Base-by-base conservation (phyloP, 2,329 filamentous ascomycete genomes). In the Talaromyces sp. region DNA sequence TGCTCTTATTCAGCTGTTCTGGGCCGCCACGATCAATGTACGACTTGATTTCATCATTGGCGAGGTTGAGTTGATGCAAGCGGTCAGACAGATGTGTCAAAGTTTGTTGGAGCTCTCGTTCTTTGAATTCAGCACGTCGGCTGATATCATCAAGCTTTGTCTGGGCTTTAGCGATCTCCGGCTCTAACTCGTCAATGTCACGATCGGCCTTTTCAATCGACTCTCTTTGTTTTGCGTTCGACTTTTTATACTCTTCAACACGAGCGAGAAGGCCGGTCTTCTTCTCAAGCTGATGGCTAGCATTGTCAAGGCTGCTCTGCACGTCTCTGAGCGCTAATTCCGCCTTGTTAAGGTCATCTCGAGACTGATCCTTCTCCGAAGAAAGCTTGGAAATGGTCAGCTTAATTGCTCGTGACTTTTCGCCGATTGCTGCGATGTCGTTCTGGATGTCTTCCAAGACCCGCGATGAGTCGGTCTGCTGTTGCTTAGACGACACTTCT, bases 401-500 rank as follows among this genome's bases (percentile, higher is more conserved):
- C 73, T 91, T 92, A 33, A 88, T 78, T 24, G 79, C 79, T 63
- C 89, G 86, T 69, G 88, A 84, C 72, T 91, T 87, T 66, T 93
- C 91, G 22, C 85, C 85, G 64, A 89, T 83, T 19, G 81, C 78
- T 57, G 87, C 87, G 67, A 93, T 86, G 57, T 93, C 86, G 62
- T 91, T 88, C 70, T 95, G 90, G 62, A 98, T 93, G 69, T 95
- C 91, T 62, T 96, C 91, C 7, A 92, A 84, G 35, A 90, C 91
- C 67, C 91, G 87, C 14, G 86, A 85, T 10, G 83, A 76, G 13
- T 86, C 85, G 31, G 84, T 82, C 14, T 88, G 86, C 72, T 90
- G 87, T 73, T 97, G 90, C 70, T 93, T 92, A 9, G 88, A 87
- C 65, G 87, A 83, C 59, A 97, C 85, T 62, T 90, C 87, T 64